Percentiles rank a stretch among this genome's conserved stretches.
These are phyloP conservation scores for Podaxis rugospora DNA, from an alignment of 768 basidiomycete genomes.

Conservation along the genomic window DNA sequence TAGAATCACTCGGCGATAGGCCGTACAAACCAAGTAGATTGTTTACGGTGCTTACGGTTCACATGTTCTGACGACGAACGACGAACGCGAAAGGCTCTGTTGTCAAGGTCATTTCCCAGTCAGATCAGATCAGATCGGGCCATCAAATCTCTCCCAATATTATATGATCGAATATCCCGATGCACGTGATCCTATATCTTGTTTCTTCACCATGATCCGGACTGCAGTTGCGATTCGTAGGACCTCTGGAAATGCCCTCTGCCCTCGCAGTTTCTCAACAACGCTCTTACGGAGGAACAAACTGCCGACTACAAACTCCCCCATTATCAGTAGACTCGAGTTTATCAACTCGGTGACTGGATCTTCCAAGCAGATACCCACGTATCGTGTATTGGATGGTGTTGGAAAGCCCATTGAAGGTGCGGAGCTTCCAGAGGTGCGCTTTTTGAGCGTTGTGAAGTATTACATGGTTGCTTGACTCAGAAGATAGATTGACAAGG, in stretches of 20 bases:
- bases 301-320: slow-evolving; percentile 45
- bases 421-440: slow-evolving; percentile 71
- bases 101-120: slow-evolving; percentile 5
- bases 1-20: background rate
- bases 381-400: slow-evolving; percentile 83
- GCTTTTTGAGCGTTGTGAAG: slow-evolving; percentile 13
- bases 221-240: slow-evolving; percentile 16
- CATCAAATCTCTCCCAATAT: slow-evolving; percentile 5
- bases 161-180: slow-evolving; percentile 13
- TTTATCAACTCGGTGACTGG: slow-evolving; percentile 79
- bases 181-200: slow-evolving; percentile 23
- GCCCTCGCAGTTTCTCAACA: slow-evolving; percentile 2
- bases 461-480: background rate
- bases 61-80: background rate
- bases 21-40: slow-evolving; percentile 5
- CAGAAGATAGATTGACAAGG: slow-evolving; percentile 54
- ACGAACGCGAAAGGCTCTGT: slow-evolving; percentile 2
- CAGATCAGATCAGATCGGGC: slow-evolving; percentile 2
- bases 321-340: slow-evolving; percentile 62
- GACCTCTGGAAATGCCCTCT: slow-evolving; percentile 4
- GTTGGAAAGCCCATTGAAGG: slow-evolving; percentile 69
- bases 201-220: slow-evolving; percentile 30
- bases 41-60: background rate
- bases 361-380: slow-evolving; percentile 66
- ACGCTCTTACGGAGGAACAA: slow-evolving; percentile 15